Base-by-base conservation (phyloP, 2,329 filamentous ascomycete genomes). In the Didymella pomorum region DNA sequence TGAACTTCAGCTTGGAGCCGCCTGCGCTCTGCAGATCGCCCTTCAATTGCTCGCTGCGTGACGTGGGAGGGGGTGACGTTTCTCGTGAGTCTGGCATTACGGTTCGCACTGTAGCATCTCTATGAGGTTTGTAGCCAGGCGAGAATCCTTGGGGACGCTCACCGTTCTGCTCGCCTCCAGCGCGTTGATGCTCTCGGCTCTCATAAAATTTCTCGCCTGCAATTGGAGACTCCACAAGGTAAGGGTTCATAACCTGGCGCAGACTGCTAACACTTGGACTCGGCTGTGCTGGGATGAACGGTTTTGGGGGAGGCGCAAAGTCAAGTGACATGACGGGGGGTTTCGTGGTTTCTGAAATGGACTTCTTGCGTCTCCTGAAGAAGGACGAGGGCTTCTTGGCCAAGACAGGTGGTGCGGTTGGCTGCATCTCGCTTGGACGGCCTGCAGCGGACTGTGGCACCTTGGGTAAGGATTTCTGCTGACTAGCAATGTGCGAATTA, bases 361-460 rank as follows among this genome's bases (percentile, higher is more conserved):
- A 97, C 84, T 94, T 96, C 85, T 98, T 98, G 63, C 93, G 86
- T 59, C 95, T 86, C 62, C 95, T 86, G 80, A 98, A 98, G 79
- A 99, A 98, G 0, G 92, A 94, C 1, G 94, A 96, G 4, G 92
- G 87, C 77, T 97, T 97, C 81, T 97, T 97, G 69, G 91, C 90
- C 50, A 97, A 80, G 3, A 72, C 70, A 23, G 65, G 69, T 48
- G 67, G 70, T 46, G 64, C 61, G 25, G 64, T 64, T 43, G 64
- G 68, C 53, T 69, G 71, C 26, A 53, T 57, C 25, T 71, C 67
- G 28, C 60, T 66, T 28, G 69, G 63, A 43, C 62, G 52, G n/a
- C 68, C 66, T 8, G 46, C 58, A 37, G 69, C 65, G 12, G 68
- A 68, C 46, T 73, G 70, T 16, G 74, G 72, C 18, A 60, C 53